A percentile compares a stretch with the other conserved stretches of the same genome.
These are phyloP conservation scores for Fonticula alba DNA, from an alignment of 78 protist genomes.

Conservation along the genomic window DNA sequence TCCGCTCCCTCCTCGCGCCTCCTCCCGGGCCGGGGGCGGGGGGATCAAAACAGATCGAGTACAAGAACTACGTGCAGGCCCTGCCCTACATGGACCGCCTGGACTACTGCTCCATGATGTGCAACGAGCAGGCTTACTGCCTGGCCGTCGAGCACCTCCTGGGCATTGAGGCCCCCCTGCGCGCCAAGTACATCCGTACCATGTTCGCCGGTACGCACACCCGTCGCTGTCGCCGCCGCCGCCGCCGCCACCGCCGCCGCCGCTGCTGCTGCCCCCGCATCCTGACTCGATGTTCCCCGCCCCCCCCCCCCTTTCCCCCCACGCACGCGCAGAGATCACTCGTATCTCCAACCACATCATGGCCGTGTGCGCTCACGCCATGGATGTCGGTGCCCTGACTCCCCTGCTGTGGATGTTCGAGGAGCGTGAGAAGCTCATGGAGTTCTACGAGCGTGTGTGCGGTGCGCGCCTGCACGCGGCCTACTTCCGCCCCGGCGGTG, in stretches of 20 bases:
- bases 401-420: constrained; percentile 29
- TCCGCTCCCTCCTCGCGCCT: too few relatives aligned
- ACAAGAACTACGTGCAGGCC: constrained; percentile 30
- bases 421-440: constrained; percentile 36
- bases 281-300: neutral
- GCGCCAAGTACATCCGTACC: constrained; percentile 31
- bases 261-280: neutral
- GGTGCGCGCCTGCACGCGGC: constrained; percentile 47
- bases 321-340: constrained; percentile 39
- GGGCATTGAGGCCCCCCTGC: constrained; percentile 18
- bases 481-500: constrained; percentile 28
- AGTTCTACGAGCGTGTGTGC: constrained; percentile 19
- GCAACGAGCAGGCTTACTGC: constrained; percentile 25
- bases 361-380: constrained; percentile 11
- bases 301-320: constrained; percentile 1
- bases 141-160: constrained; percentile 29
- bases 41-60: constrained; percentile 22
- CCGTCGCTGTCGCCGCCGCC: too few relatives aligned
- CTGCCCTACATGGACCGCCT: constrained; percentile 41
- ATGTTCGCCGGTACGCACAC: neutral
- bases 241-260: too few relatives aligned
- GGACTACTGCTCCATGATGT: constrained; percentile 44
- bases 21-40: too few relatives aligned
- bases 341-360: constrained; percentile 38
- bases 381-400: constrained; percentile 35